phyloP scores from a whole-genome alignment of 345 rosid genomes.

The Salix viminalis region DNA sequence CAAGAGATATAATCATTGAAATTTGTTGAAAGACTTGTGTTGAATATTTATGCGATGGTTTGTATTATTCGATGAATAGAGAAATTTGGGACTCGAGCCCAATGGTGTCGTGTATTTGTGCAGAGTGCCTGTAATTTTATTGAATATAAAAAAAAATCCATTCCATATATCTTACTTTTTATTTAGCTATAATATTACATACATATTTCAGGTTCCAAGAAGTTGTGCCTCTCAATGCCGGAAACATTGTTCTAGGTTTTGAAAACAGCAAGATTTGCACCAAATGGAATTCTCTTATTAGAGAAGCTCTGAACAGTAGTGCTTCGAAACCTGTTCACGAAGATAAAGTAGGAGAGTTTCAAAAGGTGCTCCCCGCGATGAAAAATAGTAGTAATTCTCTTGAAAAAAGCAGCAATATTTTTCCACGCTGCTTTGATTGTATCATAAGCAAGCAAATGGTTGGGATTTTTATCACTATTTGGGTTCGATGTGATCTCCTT shows the following conservation, averaged over 20 bases:
- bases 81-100: neutral
- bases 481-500: constrained; percentile 66
- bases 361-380: neutral
- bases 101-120: neutral
- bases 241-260: constrained; percentile 27
- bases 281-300: constrained; percentile 30
- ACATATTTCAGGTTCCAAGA: constrained; percentile 38
- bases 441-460: constrained; percentile 91
- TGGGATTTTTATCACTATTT: constrained; percentile 79
- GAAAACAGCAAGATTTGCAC: constrained; percentile 21
- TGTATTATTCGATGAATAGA: too few species aligned
- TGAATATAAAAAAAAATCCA: neutral
- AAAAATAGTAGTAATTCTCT: constrained; percentile 18
- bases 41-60: too few species aligned
- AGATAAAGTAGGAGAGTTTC: constrained; percentile 16
- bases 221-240: constrained; percentile 39
- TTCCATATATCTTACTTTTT: too few species aligned
- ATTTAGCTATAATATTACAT: too few species aligned
- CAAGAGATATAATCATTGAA: neutral
- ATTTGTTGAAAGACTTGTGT: neutral
- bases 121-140: neutral
- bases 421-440: constrained; percentile 11
- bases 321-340: constrained; percentile 12
- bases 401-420: constrained; percentile 23
- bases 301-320: constrained; percentile 22